Base-by-base conservation (phyloP, 2,329 filamentous ascomycete genomes). In the Colletotrichum gigasporum region DNA sequence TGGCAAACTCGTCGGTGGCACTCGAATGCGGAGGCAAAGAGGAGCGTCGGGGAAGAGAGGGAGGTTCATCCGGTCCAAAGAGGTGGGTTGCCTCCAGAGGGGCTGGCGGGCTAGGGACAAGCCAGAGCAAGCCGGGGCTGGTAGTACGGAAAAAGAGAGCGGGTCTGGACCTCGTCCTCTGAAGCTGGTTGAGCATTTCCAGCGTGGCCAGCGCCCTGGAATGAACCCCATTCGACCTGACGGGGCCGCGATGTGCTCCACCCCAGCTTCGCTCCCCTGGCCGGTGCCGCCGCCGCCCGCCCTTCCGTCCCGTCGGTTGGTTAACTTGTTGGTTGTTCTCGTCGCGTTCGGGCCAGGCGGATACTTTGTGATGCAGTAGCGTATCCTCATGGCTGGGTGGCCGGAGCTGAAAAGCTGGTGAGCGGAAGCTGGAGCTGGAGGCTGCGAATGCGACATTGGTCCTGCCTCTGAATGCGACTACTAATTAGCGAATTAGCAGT, bases 221-320 rank as follows among this genome's bases (percentile, higher is more conserved):
- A 65, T 44, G 28, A 30, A 61, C 35, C 62, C 56, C 57, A 65
- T 65, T 65, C 50, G 62, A 50, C 35, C 41, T 18, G 16, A 22
- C 28, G 24, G 42, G 42, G 28, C 28, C 7, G 18, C 18, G 18
- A 51, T 26, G 11, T 28, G 16, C 35, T 42, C 48, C 41, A 53
- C 55, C 14, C 10, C 39, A 34, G 30, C 60, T 45, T 42, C 52
- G 35, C 28, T 35, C 24, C 32, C 53, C 11, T 45, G 28, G 44
- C 28, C 35, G 52, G 24, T 30, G 42, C 53, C 6, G 57, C 22
- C 50, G 41, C 34, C 44, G 53, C 20, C n/a, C 8, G 44, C 39
- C 16, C 54, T 48, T 34, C 48, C 56, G 56, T 60, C 47, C 48
- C 26, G 41, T 53, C 16, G 56, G 28, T 50, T 48, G 26, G 34